Evolutionary conservation across 2,329 filamentous ascomycete species (phyloP).

Genomic region (Calonectria pseudoreteaudii): DNA sequence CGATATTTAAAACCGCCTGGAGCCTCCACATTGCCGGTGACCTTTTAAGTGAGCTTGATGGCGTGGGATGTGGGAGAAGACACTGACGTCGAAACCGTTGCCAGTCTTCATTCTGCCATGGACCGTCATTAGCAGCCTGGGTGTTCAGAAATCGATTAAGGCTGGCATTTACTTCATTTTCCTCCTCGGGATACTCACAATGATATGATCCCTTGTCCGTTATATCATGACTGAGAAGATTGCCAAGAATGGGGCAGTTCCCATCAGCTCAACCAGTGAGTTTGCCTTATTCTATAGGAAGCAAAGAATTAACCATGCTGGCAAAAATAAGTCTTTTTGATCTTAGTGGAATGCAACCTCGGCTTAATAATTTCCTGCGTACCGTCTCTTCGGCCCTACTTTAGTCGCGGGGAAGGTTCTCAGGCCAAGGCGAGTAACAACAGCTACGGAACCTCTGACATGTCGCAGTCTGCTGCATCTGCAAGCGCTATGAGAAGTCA

Average conservation of each 20-base stretch:
- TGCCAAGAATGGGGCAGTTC: neutral
- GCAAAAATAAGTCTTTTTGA: neutral
- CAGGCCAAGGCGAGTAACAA: neutral
- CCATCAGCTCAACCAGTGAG: neutral
- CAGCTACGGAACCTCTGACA: neutral
- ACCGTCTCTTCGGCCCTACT: slow-evolving; percentile 6
- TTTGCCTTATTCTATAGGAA: neutral
- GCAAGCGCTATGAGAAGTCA: neutral
- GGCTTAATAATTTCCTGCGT: neutral
- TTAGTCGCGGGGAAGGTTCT: neutral
- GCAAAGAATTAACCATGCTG: neutral
- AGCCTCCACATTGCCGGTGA: neutral
- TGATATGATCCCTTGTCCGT: neutral
- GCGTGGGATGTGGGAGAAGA: neutral
- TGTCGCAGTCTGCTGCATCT: neutral
- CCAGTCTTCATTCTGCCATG: slow-evolving; percentile 11
- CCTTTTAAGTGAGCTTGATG: neutral
- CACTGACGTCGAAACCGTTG: neutral
- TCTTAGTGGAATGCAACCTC: slow-evolving; percentile 5
- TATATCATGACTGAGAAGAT: neutral
- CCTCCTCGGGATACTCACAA: slow-evolving; percentile 1
- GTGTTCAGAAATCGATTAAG: neutral
- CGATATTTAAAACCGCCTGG: neutral
- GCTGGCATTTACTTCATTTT: slow-evolving; percentile 2
- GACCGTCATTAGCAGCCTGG: neutral